Conservation (phyloP, 345 rosid species). For the Gossypium herbaceum region DNA sequence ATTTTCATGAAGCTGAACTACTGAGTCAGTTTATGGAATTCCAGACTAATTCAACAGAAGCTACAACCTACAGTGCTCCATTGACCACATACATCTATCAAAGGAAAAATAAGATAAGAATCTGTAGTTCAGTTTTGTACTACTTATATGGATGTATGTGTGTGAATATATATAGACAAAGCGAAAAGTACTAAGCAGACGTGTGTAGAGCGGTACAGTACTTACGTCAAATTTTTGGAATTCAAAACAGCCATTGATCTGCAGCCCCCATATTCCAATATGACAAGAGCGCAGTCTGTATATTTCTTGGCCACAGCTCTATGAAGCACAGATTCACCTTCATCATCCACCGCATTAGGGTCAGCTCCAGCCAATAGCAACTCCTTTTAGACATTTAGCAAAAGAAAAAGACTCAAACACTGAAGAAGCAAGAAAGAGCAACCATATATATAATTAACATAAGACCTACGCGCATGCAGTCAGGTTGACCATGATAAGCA, state of each 20-base stretch:
- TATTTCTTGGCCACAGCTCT: constrained; percentile 83
- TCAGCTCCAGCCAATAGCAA: constrained; percentile 86
- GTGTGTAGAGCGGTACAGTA: neutral
- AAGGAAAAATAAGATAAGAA: neutral
- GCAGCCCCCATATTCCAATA: constrained; percentile 31
- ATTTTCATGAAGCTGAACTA: neutral
- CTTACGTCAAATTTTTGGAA: constrained; percentile 82
- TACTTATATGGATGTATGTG: neutral
- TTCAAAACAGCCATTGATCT: constrained; percentile 78
- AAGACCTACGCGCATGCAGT: constrained; percentile 89
- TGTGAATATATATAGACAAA: neutral
- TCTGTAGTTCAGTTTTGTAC: neutral
- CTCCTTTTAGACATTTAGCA: constrained; percentile 50
- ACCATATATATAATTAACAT: constrained; percentile 9
- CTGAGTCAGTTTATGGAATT: neutral
- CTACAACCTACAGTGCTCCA: neutral
- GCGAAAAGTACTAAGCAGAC: neutral
- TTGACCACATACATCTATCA: neutral
- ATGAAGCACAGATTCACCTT: constrained; percentile 94
- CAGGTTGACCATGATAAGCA: constrained; percentile 98
- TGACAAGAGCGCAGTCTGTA: constrained; percentile 80
- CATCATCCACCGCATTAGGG: constrained; percentile 51
- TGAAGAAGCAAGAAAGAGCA: neutral
- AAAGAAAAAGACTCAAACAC: constrained; percentile 5
- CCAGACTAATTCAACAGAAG: neutral